Evolutionary conservation across 2,329 filamentous ascomycete genomes (phyloP).

Genomic region (Periconia sp.): DNA sequence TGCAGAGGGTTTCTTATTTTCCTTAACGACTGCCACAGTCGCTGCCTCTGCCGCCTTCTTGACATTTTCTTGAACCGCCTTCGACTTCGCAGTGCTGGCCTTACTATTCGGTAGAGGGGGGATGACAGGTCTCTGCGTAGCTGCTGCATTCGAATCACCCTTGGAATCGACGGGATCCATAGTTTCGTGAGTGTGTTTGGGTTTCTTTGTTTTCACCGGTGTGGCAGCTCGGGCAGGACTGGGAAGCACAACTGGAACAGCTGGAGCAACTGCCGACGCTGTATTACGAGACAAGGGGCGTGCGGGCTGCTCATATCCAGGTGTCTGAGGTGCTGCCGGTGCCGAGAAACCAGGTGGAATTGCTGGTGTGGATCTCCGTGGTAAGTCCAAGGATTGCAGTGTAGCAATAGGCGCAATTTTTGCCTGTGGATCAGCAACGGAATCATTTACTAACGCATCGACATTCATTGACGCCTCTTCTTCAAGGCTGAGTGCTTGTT

Average conservation of each 20-base stretch:
- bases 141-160: constrained; percentile 1
- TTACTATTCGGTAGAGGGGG: constrained; percentile 20
- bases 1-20: constrained; percentile 13
- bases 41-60: constrained; percentile 15
- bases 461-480: constrained; percentile 66
- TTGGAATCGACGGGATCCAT: background rate
- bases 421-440: constrained; percentile 37
- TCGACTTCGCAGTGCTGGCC: constrained; percentile 11
- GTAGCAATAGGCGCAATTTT: constrained; percentile 17
- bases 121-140: constrained; percentile 17
- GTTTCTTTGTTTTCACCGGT: constrained; percentile 30
- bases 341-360: constrained; percentile 49
- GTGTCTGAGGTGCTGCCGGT: constrained; percentile 26
- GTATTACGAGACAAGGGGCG: constrained; percentile 37
- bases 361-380: constrained; percentile 47
- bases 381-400: constrained; percentile 35
- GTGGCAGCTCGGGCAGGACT: constrained; percentile 36
- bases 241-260: constrained; percentile 44
- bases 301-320: constrained; percentile 23
- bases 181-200: constrained; percentile 17
- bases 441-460: constrained; percentile 68
- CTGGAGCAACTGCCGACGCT: constrained; percentile 34
- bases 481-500: constrained; percentile 59
- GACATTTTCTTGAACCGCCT: constrained; percentile 11
- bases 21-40: constrained; percentile 11